Evolutionary conservation across 2,329 filamentous ascomycete species (phyloP), one percentile per base, ranked within the genome.

Genomic region (Pseudopithomyces maydicus): DNA sequence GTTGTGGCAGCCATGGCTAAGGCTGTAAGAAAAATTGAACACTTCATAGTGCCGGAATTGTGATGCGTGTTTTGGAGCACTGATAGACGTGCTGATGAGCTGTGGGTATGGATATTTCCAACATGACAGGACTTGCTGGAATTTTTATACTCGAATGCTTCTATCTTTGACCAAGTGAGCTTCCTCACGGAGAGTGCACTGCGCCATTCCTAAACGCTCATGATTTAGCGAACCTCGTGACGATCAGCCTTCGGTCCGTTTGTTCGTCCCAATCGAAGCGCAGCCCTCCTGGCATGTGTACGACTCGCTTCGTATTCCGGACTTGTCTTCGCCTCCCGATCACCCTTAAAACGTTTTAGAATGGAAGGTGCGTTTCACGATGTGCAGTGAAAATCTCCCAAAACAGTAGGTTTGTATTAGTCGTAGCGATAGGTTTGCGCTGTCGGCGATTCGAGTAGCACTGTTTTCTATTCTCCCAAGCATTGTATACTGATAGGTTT

Each of bases 1-100:
- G 72, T 62, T 47, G 26, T 17, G 15, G 52, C 43, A 15, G 53
- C 3, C 5, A 56, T 4, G 35, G 56, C 43, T 19, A 56, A 3
- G 6, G 52, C 10, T 12, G 43, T 11, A 22, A 57, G 50, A 17
- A 54, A 23, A 11, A 20, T 14, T 33, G 62, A 35, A 12, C 19
- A 23, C 32, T 50, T 53, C 53, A 59, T 56, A 26, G 20, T 55
- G 14, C n/a, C n/a, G 19, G 45, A 19, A 12, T 2, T 17, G 17
- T 33, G 12, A 8, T 22, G 22, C 2, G 8, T 26, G 8, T 26
- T 35, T 26, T n/a, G n/a, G 33, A 15, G n/a, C 14, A 22, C 17
- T 19, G 17, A 23, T 29, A 5, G 17, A 19, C 2, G 36, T 12
- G n/a, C 41, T 42, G 35, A 38, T 20, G 33, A 20, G 10, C 22